phyloP scores from a whole-genome alignment of 345 rosid genomes.

The Brassica rapa region DNA sequence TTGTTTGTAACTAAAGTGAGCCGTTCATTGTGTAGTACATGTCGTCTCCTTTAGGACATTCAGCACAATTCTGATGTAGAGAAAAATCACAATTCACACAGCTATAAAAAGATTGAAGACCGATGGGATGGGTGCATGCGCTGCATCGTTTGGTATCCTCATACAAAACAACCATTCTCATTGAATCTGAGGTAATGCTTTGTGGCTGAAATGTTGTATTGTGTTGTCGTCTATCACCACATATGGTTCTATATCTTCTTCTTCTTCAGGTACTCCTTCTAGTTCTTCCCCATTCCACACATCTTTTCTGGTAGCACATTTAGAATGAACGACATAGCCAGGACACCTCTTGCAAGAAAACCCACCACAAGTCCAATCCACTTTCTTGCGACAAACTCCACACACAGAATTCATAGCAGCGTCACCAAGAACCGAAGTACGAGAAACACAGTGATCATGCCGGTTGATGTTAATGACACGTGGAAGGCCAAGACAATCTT shows the following conservation, averaged over 20 bases:
- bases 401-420: not conserved
- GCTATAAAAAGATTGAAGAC: not conserved
- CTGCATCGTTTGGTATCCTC: not conserved
- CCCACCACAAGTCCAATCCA: slow-evolving; percentile 7
- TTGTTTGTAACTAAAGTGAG: not conserved
- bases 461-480: slow-evolving; percentile 13
- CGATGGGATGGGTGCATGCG: not conserved
- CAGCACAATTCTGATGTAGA: not conserved
- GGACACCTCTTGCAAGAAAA: not conserved
- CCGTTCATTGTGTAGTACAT: not conserved
- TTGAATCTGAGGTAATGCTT: not conserved
- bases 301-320: not conserved
- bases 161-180: not conserved
- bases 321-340: not conserved
- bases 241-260: not conserved
- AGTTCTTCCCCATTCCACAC: not conserved
- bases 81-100: not conserved
- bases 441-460: not conserved
- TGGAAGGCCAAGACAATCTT: slow-evolving; percentile 1
- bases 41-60: not conserved
- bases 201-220: not conserved
- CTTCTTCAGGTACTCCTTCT: not conserved
- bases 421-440: not conserved
- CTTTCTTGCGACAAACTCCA: slow-evolving; percentile 6
- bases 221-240: not conserved